These are phyloP conservation scores for Colletotrichum cereale DNA, from an alignment of 2,329 filamentous ascomycete species.

Conservation along the genomic window DNA sequence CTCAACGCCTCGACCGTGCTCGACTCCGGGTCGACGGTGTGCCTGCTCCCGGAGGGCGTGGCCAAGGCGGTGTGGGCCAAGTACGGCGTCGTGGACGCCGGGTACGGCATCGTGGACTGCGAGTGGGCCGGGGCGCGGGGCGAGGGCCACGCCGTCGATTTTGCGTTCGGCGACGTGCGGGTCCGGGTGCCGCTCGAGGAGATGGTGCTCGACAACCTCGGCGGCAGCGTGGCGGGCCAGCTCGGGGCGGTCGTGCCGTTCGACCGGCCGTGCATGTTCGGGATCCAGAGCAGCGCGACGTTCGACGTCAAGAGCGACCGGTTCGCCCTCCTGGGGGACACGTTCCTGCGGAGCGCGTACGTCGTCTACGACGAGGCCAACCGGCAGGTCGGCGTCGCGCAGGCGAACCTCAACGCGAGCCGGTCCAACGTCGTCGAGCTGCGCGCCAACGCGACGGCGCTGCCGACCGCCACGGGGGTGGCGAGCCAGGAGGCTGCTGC, in stretches of 20 bases:
- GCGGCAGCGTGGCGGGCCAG: conserved; percentile 49
- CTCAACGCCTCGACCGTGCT: conserved; percentile 69
- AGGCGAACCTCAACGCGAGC: conserved; percentile 63
- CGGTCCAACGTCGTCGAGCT: conserved; percentile 61
- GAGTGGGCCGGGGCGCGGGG: conserved; percentile 51
- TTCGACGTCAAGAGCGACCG: conserved; percentile 73
- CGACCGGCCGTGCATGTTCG: conserved; percentile 64
- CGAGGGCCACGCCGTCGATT: conserved; percentile 52
- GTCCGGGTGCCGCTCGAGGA: conserved; percentile 71
- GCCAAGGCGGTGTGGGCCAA: conserved; percentile 66
- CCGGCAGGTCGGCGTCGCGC: conserved; percentile 75
- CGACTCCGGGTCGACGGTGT: conserved; percentile 77
- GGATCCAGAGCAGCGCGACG: conserved; percentile 66
- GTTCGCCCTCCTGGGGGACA: conserved; percentile 73
- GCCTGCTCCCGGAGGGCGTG: conserved; percentile 72
- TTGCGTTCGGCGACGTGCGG: conserved; percentile 55
- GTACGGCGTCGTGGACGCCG: conserved; percentile 65
- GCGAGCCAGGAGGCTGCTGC: conserved; percentile 24
- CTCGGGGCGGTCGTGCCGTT: conserved; percentile 55
- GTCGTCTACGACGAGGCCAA: conserved; percentile 81
- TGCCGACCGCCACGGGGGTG: conserved; percentile 61
- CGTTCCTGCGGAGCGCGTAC: conserved; percentile 81
- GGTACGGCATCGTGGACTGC: conserved; percentile 73
- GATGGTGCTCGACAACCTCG: conserved; percentile 61
- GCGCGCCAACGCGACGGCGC: conserved; percentile 49